Conservation (phyloP, 1,284 basidiomycete species). For the Tilletia walkeri region DNA sequence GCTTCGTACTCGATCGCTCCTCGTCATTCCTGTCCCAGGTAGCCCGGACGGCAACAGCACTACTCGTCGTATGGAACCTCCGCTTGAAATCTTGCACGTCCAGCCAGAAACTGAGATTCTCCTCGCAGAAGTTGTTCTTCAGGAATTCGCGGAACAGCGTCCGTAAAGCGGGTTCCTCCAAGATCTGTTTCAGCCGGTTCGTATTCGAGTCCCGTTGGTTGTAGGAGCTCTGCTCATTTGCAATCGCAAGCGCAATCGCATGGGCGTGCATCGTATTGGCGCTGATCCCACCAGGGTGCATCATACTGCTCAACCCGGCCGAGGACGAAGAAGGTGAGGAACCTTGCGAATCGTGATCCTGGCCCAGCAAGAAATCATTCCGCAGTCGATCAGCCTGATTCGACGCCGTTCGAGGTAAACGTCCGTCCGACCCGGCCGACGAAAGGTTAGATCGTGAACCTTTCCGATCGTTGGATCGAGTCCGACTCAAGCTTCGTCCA, state of each 20-base stretch:
- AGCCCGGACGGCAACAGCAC: conserved; percentile 68
- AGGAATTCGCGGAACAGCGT: conserved; percentile 91
- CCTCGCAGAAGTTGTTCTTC: conserved; percentile 91
- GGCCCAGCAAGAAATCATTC: not conserved
- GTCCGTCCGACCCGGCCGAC: not conserved
- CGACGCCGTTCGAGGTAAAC: conserved; percentile 1
- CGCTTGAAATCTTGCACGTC: conserved; percentile 96
- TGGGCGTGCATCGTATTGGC: conserved; percentile 11
- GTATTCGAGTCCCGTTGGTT: conserved; percentile 71
- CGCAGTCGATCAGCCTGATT: conserved; percentile 10
- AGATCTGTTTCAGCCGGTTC: conserved; percentile 83
- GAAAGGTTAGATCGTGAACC: not conserved
- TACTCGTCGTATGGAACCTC: conserved; percentile 90
- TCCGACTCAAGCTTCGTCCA: not conserved
- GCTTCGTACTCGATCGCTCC: not conserved
- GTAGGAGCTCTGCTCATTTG: conserved; percentile 35
- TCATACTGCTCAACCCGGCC: not conserved
- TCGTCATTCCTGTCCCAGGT: conserved; percentile 23
- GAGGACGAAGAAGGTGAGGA: conserved; percentile 8
- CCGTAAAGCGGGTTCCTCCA: conserved; percentile 87
- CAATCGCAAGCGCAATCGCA: conserved; percentile 5
- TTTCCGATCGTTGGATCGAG: not conserved
- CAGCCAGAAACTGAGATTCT: conserved; percentile 94
- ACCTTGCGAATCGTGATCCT: not conserved
- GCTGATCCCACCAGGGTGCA: not conserved